phyloP scores from a whole-genome alignment of 345 rosid species.

The Populus deltoides region DNA sequence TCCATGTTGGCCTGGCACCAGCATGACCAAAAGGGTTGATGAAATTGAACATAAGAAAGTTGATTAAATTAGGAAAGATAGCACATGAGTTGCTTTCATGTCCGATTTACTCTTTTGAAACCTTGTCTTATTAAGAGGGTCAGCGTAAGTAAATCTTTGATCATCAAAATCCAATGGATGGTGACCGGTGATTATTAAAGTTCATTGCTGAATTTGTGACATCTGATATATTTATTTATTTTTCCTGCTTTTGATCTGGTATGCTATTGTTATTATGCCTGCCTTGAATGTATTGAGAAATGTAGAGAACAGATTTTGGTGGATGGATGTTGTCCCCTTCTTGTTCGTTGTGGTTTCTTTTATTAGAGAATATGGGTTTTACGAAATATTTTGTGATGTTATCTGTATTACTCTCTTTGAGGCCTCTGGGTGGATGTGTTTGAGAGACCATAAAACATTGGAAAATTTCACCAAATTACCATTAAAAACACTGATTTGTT shows the following conservation, averaged over 20 bases:
- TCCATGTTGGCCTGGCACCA: neutral
- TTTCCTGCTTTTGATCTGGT: neutral
- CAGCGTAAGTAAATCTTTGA: neutral
- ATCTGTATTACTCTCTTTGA: neutral
- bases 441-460: neutral
- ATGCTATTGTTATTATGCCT: neutral
- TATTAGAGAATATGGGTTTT: neutral
- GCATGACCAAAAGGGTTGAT: neutral
- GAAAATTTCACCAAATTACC: neutral
- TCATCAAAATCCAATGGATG: neutral
- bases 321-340: neutral
- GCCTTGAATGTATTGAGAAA: neutral
- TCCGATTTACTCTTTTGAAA: neutral
- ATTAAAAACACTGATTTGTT: neutral
- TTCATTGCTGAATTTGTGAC: neutral
- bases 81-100: neutral
- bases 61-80: too few relatives aligned
- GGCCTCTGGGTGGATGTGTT: neutral
- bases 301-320: neutral
- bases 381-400: neutral
- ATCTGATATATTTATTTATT: neutral
- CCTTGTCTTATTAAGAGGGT: neutral
- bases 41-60: neutral
- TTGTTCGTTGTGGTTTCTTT: constrained; percentile 1
- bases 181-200: neutral